Base-by-base conservation (phyloP, 2,329 filamentous ascomycete genomes). In the Curvularia sp. region DNA sequence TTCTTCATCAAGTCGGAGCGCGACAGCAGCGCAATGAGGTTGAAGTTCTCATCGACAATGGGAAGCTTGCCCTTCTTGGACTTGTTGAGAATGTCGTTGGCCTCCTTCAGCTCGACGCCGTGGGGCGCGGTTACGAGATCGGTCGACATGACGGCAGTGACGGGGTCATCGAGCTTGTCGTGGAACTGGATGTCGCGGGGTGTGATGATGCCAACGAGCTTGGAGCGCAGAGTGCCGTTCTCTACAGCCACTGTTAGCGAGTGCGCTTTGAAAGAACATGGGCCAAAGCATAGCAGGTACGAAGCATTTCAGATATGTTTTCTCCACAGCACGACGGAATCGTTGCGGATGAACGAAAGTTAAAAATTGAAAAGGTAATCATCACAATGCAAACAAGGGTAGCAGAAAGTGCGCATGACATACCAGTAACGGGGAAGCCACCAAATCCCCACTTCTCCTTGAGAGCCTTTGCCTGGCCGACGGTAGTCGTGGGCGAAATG, bases 321-420 rank as follows among this genome's bases (percentile, higher is more conserved):
- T 81, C 80, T 97, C 93, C 92, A 86, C 93, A 97, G 83, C 85
- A 92, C 91, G 86, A 86, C 88, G 82, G 85, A 85, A 89, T 91
- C 90, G 87, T 89, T 96, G 86, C 92, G 92, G 95, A 94, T 94
- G 95, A 99, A 99, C 95, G 95, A 99, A 99, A 99, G 95, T 98
- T 98, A 97, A 90, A 46, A 43, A 77, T 73, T 50, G 60, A 79
- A 79, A 86, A 84, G 83, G 81, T 84, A 83, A 79, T 87, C 95
- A 97, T 97, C 91, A 93, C 83, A 80, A 70, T 81, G 81, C 76
- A 55, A 51, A 25, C 4, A 18, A 25, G 50, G 49, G 42, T 19
- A 25, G 18, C 28, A 66, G 46, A 56, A 54, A 59, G 57, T 59
- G 57, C 61, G 59, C 47, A 55, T 54, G 62, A 62, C 94, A 86